Percentiles rank a stretch among this genome's conserved stretches.
These are phyloP conservation scores for Mycogone perniciosa DNA, from an alignment of 2,329 filamentous ascomycete species.

Conservation along the genomic window DNA sequence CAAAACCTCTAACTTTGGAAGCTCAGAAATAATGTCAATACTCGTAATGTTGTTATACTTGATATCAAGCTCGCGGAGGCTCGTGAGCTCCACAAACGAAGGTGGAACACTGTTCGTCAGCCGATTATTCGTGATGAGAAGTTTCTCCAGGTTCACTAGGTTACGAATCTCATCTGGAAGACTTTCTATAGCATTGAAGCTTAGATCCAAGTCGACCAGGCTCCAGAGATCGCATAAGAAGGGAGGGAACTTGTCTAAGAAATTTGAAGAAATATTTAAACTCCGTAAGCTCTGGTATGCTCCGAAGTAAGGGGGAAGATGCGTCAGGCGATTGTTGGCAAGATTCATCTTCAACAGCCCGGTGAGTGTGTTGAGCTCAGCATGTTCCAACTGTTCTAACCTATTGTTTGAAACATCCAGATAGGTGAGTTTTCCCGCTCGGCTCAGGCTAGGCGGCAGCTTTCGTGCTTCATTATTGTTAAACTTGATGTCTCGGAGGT, in stretches of 20 bases:
- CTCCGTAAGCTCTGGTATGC: slow-evolving; percentile 72
- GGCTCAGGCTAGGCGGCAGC: slow-evolving; percentile 74
- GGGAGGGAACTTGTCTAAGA: slow-evolving; percentile 73
- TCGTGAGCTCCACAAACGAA: slow-evolving; percentile 66
- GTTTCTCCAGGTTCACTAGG: slow-evolving; percentile 72
- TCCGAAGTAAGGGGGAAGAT: slow-evolving; percentile 75
- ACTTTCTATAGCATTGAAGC: slow-evolving; percentile 82
- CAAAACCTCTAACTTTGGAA: slow-evolving; percentile 82
- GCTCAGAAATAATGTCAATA: slow-evolving; percentile 77
- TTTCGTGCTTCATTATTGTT: slow-evolving; percentile 88
- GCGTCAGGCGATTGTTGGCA: slow-evolving; percentile 82
- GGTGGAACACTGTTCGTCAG: slow-evolving; percentile 68
- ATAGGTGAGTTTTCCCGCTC: slow-evolving; percentile 76
- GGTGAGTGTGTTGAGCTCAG: slow-evolving; percentile 67
- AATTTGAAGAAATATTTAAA: slow-evolving; percentile 91
- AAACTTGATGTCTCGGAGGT: slow-evolving; percentile 90
- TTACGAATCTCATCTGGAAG: slow-evolving; percentile 74
- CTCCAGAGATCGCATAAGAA: slow-evolving; percentile 78
- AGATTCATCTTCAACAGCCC: slow-evolving; percentile 83
- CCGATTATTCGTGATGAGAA: slow-evolving; percentile 94
- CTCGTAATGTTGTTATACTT: slow-evolving; percentile 86
- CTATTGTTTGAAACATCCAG: slow-evolving; percentile 94
- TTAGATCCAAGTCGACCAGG: slow-evolving; percentile 88
- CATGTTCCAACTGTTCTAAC: slow-evolving; percentile 78
- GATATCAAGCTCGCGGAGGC: slow-evolving; percentile 83